Percentiles rank a stretch among this genome's conserved stretches.
Conservation (phyloP, 2,329 filamentous ascomycete species). For the Exophiala bonariae region DNA sequence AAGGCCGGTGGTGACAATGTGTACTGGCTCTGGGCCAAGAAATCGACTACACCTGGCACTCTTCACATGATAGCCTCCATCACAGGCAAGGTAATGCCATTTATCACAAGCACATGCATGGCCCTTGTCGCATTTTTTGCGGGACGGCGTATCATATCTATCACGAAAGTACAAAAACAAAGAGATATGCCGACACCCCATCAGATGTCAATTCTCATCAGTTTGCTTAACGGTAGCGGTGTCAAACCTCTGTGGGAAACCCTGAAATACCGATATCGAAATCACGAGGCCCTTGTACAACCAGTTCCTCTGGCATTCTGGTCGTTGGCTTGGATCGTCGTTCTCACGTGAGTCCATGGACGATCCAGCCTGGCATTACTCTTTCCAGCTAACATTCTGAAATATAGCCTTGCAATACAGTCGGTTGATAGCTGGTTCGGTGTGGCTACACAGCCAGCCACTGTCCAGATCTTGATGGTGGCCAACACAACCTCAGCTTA, state of each 20-base stretch:
- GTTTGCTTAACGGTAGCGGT: conserved; percentile 12
- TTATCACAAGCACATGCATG: conserved; percentile 20
- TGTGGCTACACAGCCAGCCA: conserved; percentile 3
- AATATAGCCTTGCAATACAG: conserved; percentile 3
- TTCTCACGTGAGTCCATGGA: conserved; percentile 10
- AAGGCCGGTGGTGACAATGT: conserved; percentile 3
- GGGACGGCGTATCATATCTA: conserved; percentile 19
- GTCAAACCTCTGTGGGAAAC: conserved; percentile 10
- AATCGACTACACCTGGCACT: conserved; percentile 3
- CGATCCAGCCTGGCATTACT: too few relatives aligned
- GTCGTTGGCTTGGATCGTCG: conserved; percentile 9
- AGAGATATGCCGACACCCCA: conserved; percentile 13
- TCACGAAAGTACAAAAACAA: conserved; percentile 10
- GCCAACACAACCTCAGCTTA: conserved; percentile 1
- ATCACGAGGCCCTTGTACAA: conserved; percentile 8
- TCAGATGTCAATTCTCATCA: conserved; percentile 16
- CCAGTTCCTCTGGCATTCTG: conserved; percentile 17
- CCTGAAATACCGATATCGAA: conserved; percentile 11
- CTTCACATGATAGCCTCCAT: conserved; percentile 21
- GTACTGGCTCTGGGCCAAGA: conserved; percentile 5
- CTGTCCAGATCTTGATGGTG: conserved; percentile 3
- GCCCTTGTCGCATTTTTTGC: conserved; percentile 23
- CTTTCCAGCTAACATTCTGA: too few relatives aligned
- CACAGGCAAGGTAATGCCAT: conserved; percentile 23
- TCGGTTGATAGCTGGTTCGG: conserved; percentile 8